Evolutionary conservation across 768 basidiomycete species (phyloP), one percentile per base, ranked within the genome.

Genomic region (Suillus weaverae): DNA sequence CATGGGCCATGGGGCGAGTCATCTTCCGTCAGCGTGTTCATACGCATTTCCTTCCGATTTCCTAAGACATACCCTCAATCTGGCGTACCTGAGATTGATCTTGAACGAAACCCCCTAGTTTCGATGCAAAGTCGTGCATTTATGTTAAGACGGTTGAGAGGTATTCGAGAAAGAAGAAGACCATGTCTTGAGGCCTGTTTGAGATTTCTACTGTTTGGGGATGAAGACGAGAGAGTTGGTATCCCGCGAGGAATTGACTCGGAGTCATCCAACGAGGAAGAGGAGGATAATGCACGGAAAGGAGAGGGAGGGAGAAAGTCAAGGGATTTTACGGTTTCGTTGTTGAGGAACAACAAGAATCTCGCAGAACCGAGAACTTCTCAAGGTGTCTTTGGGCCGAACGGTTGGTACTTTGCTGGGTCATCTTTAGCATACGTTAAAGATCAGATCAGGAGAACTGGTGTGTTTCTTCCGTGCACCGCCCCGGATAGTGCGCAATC

Each of bases 1-100:
- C 88, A 93, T 67, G 93, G 93, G 2, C 95, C 94, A 3, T 96
- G 95, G 95, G 94, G 92, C n/a, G 90, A 90, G 63, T 86, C 84
- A 0, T 89, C 89, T 13, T 90, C 89, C 22, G 90, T 91, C 8
- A 59, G 57, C 57, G 57, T 59, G 10, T 95, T 94, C 77, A 88
- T 95, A 64, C 89, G 96, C 1, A 85, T 97, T 33, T 90, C 92
- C 1, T 96, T 97, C 78, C 89, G 86, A 2, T 98, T 98, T 71
- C 95, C 97, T 0, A 82, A 86, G 30, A 85, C 86, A 50, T 99
- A 99, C 72, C 91, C 92, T 0, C 81, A 86, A 7, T 82, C 83
- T 0, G 86, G 89, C 22, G 87, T 83, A 0, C 91, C 93, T 0
- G 81, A 81, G 11, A 85, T 98, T 53, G 93, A 95, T 57, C 81